Evolutionary conservation across 495 filamentous ascomycete genomes (phyloP).

Genomic region (Darksidea phi): DNA sequence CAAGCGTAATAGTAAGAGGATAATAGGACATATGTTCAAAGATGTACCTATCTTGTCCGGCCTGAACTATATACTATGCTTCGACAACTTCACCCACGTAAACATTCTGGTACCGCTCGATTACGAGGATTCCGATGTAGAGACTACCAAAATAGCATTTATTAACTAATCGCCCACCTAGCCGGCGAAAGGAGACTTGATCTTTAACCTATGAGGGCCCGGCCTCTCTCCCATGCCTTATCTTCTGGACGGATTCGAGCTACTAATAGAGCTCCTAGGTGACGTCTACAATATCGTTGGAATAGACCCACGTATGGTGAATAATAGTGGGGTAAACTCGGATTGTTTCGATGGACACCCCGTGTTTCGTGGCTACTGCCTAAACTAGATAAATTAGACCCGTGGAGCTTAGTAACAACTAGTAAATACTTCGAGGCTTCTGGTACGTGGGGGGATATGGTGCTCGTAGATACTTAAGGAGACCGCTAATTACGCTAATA

Average conservation of each 20-base stretch:
- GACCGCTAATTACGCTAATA: slow-evolving; percentile 43
- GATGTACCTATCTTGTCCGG: not conserved
- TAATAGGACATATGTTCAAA: not conserved
- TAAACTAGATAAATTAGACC: slow-evolving; percentile 23
- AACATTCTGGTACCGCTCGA: slow-evolving; percentile 43
- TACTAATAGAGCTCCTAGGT: slow-evolving; percentile 26
- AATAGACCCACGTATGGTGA: slow-evolving; percentile 50
- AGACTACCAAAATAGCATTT: slow-evolving; percentile 36
- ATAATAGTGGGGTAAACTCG: slow-evolving; percentile 39
- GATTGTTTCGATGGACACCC: slow-evolving; percentile 48
- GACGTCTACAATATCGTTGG: slow-evolving; percentile 53
- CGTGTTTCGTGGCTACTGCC: slow-evolving; percentile 34
- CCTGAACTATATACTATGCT: slow-evolving; percentile 28
- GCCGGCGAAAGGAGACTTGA: slow-evolving; percentile 39
- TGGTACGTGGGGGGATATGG: slow-evolving; percentile 31
- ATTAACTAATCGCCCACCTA: slow-evolving; percentile 40
- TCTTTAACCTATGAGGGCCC: slow-evolving; percentile 49
- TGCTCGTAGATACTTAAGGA: slow-evolving; percentile 32
- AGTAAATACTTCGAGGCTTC: slow-evolving; percentile 33
- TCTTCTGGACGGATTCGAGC: slow-evolving; percentile 1
- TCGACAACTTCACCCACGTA: slow-evolving; percentile 22
- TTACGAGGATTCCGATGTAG: slow-evolving; percentile 42
- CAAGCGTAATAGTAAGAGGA: not conserved
- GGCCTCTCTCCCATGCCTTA: slow-evolving; percentile 43
- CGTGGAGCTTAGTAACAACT: slow-evolving; percentile 33